Base-by-base conservation (phyloP, 2,329 filamentous ascomycete species). In the Phaeosphaeriaceae sp. region DNA sequence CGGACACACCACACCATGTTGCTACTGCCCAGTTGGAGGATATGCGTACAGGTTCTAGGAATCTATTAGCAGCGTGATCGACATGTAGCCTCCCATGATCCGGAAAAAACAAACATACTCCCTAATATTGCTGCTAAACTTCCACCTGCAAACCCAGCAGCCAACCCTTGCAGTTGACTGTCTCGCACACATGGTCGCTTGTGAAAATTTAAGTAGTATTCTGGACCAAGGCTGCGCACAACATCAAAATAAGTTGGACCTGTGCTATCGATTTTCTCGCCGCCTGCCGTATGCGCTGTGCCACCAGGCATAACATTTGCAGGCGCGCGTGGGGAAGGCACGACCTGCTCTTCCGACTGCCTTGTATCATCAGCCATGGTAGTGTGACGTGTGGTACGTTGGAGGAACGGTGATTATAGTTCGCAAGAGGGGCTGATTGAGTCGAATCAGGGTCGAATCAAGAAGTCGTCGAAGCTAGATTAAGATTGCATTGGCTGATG, bases 1-100 rank as follows among this genome's bases (percentile, higher is more conserved):
- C 78, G n/a, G 88, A 87, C 6, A 83, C 83, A 16, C 88, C 69
- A 18, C 87, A 79, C 71, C 94, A 96, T 29, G 85, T 81, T 6
- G 86, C 89, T 5, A 94, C 91, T 0, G 91, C 92, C 89, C 90
- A 96, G 66, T 95, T 95, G 29, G 88, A 87, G 1, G 89, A 85
- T 64, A 83, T 84, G 47, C 81, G 82, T 52, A 91, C 75, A 15
- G 81, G 80, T 34, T 82, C 85, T 83, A 60, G 40, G 70, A n/a
- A 18, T 12, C 12, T 38, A 49, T 64, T 52, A 61, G 54, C 33
- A 45, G 44, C 20, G 3, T 20, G 8, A 13, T 23, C 18, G 13
- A 13, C 15, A 7, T 9, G 16, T 13, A 18, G 16, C 15, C 6
- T 3, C 35, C 20, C 17, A 13, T 6, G 17, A 13, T 12, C 20